Conservation (phyloP, 768 basidiomycete genomes). For the Leccinum variicolor region DNA sequence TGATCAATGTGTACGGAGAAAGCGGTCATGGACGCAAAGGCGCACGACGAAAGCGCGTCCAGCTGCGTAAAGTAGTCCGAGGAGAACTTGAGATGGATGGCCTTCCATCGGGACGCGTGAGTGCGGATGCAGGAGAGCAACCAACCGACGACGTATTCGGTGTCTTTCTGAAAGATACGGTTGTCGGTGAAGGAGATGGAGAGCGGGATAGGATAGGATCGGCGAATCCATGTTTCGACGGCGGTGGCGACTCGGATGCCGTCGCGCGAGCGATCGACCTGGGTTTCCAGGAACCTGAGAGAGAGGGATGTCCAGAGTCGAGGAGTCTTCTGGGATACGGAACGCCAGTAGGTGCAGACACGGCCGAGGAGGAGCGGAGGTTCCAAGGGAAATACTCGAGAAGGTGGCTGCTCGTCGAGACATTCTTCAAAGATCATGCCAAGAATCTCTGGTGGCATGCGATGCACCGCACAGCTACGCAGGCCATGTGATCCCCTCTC, state of each 20-base stretch:
- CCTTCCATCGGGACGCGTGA: slow-evolving; percentile 24
- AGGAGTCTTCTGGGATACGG: slow-evolving; percentile 12
- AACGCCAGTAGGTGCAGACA: slow-evolving; percentile 27
- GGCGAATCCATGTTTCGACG: slow-evolving; percentile 22
- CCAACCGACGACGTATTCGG: slow-evolving; percentile 18
- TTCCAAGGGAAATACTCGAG: slow-evolving; percentile 2
- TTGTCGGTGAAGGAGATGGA: slow-evolving; percentile 26
- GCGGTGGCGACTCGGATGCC: slow-evolving; percentile 8
- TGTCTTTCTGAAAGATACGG: slow-evolving; percentile 25
- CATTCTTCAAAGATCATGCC: slow-evolving; percentile 24
- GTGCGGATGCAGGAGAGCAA: slow-evolving; percentile 16
- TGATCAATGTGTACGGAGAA: slow-evolving; percentile 25
- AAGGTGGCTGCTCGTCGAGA: slow-evolving; percentile 2
- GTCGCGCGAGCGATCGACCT: slow-evolving; percentile 21
- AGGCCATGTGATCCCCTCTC: not conserved
- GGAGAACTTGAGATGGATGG: slow-evolving; percentile 25
- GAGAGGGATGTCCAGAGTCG: slow-evolving; percentile 27
- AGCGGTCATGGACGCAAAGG: slow-evolving; percentile 20
- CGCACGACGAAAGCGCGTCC: slow-evolving; percentile 16
- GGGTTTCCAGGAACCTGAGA: slow-evolving; percentile 20
- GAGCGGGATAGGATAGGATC: slow-evolving; percentile 19
- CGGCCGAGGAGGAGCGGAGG: slow-evolving; percentile 24
- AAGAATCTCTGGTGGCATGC: slow-evolving; percentile 39
- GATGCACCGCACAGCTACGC: not conserved
- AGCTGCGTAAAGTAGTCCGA: slow-evolving; percentile 25